A percentile compares a stretch with the other conserved stretches of the same genome.
phyloP scores from a whole-genome alignment of 768 basidiomycete species.

The Lepiota venenata region DNA sequence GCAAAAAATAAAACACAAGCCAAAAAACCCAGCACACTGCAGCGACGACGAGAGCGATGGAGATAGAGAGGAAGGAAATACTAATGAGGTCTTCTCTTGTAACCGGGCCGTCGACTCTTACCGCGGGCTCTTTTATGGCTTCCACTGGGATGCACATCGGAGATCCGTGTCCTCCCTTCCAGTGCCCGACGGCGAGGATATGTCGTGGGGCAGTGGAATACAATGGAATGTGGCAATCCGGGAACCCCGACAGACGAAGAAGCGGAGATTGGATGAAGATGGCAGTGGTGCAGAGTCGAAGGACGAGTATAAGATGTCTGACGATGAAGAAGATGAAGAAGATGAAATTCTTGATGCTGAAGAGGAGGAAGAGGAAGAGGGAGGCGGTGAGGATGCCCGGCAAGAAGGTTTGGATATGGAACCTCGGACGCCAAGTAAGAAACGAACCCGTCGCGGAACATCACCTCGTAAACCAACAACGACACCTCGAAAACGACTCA shows the following conservation, averaged over 20 bases:
- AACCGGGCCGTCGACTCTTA: slow-evolving; percentile 53
- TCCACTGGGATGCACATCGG: slow-evolving; percentile 55
- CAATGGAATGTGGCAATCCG: slow-evolving; percentile 42
- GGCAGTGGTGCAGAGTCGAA: slow-evolving; percentile 11
- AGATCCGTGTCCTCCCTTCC: slow-evolving; percentile 27
- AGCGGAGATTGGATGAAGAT: slow-evolving; percentile 9
- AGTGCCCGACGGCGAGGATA: slow-evolving; percentile 23
- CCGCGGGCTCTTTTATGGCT: slow-evolving; percentile 59
- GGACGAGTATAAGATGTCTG: slow-evolving; percentile 20
- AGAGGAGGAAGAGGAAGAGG: slow-evolving; percentile 26
- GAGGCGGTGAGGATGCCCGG: slow-evolving; percentile 20
- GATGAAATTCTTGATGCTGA: slow-evolving; percentile 21
- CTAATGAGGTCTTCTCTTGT: slow-evolving; percentile 46
- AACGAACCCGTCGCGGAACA: slow-evolving; percentile 8
- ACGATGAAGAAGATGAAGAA: slow-evolving; percentile 24
- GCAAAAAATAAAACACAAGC: slow-evolving; percentile 11
- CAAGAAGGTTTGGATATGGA: slow-evolving; percentile 34
- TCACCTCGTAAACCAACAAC: slow-evolving; percentile 24
- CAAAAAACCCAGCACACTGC: slow-evolving; percentile 9
- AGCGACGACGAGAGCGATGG: slow-evolving; percentile 15
- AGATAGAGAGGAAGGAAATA: slow-evolving; percentile 22
- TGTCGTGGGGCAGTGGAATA: slow-evolving; percentile 35
- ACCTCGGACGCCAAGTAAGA: slow-evolving; percentile 22
- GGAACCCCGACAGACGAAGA: slow-evolving; percentile 9
- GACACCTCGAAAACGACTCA: slow-evolving; percentile 19